These are phyloP conservation scores for Ustanciosporium gigantosporum DNA, from an alignment of 1,284 basidiomycete species.

Conservation along the genomic window DNA sequence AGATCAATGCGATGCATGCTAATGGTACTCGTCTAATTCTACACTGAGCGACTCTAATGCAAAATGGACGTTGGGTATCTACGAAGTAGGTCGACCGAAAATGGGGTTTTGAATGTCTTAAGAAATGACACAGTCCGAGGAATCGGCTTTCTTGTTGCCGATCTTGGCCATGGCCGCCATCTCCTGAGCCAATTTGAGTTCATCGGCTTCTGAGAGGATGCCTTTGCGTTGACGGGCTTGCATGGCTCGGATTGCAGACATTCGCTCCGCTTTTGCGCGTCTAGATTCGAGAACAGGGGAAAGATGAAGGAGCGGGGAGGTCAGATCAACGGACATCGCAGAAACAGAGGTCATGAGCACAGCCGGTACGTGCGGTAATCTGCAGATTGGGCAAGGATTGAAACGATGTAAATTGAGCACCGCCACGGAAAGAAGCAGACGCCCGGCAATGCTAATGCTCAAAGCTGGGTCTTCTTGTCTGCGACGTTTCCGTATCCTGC, in stretches of 20 bases:
- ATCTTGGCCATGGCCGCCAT: slow-evolving; percentile 37
- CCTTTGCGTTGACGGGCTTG: slow-evolving; percentile 46
- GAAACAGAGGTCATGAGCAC: background rate
- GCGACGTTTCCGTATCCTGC: background rate
- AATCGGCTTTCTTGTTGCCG: slow-evolving; percentile 15
- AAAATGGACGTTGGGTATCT: too few relatives aligned
- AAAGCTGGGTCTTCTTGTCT: too few relatives aligned
- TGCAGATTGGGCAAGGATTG: background rate
- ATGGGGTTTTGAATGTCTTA: slow-evolving; percentile 3
- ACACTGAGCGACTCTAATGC: too few relatives aligned
- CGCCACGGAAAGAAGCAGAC: too few relatives aligned
- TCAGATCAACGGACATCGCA: too few relatives aligned
- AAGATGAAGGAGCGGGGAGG: background rate
- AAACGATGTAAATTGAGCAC: background rate
- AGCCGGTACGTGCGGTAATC: background rate
- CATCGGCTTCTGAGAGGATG: slow-evolving; percentile 38
- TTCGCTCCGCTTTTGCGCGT: slow-evolving; percentile 43
- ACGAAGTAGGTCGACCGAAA: too few relatives aligned
- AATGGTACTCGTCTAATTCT: too few relatives aligned
- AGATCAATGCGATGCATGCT: too few relatives aligned
- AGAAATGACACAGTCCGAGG: slow-evolving; percentile 35
- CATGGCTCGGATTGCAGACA: slow-evolving; percentile 44
- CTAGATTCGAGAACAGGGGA: slow-evolving; percentile 11
- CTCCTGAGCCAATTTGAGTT: slow-evolving; percentile 46
- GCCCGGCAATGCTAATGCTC: too few relatives aligned